A percentile compares a stretch with the other conserved stretches of the same genome.
These are phyloP conservation scores for Starmerella scarabaei DNA, from an alignment of 805 yeast species.

Conservation along the genomic window DNA sequence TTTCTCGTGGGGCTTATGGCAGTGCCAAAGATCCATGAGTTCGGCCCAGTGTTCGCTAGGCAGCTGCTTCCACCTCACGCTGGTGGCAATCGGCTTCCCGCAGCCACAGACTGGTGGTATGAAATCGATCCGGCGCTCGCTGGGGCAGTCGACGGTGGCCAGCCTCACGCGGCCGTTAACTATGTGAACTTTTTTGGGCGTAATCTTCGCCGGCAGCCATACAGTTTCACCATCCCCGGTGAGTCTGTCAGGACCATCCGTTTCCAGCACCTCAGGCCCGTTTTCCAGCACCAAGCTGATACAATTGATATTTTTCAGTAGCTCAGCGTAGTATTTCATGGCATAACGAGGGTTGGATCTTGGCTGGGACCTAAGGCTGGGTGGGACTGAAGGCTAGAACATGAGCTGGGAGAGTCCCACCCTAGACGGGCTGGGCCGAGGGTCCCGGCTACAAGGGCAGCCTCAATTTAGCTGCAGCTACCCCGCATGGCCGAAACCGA, in stretches of 20 bases:
- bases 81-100: slow-evolving; percentile 3
- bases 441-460: too few relatives aligned
- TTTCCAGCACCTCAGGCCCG: neutral
- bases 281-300: slow-evolving; percentile 11
- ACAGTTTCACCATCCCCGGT: slow-evolving; percentile 5
- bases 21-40: slow-evolving; percentile 95
- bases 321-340: slow-evolving; percentile 22
- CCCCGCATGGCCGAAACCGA: too few relatives aligned
- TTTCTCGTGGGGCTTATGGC: slow-evolving; percentile 41
- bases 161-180: neutral
- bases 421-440: too few relatives aligned
- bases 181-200: neutral
- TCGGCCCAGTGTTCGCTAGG: slow-evolving; percentile 93
- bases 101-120: slow-evolving; percentile 1
- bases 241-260: slow-evolving; percentile 1
- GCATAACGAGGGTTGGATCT: neutral
- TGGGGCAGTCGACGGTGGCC: neutral
- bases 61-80: slow-evolving; percentile 37
- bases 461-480: too few relatives aligned
- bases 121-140: neutral
- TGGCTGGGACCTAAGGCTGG: neutral
- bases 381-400: too few relatives aligned
- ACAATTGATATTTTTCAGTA: slow-evolving; percentile 18
- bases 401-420: too few relatives aligned
- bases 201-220: slow-evolving; percentile 2